Conservation (phyloP, 768 basidiomycete species). For the Phanerochaete sordida region DNA sequence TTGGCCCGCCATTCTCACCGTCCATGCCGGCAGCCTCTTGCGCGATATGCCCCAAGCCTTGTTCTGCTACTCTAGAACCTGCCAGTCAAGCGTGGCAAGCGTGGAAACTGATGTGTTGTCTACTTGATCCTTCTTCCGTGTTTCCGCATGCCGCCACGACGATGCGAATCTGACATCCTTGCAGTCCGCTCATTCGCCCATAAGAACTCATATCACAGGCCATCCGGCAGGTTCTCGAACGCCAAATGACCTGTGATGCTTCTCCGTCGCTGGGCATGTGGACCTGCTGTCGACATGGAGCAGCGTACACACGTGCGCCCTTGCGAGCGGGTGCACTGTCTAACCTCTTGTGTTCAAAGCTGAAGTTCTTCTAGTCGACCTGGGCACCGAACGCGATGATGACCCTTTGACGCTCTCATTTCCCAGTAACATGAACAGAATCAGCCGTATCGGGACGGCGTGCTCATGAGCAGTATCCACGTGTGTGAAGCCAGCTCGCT, state of each 20-base stretch:
- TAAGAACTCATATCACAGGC: background rate
- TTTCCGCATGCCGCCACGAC: background rate
- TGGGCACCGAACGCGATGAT: too few relatives aligned
- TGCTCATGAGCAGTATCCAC: background rate
- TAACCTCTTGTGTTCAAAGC: background rate
- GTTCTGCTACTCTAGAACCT: too few relatives aligned
- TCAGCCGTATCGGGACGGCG: background rate
- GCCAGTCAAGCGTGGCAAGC: too few relatives aligned
- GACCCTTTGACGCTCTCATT: background rate
- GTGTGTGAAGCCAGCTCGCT: background rate
- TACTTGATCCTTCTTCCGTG: background rate
- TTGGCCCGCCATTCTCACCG: background rate
- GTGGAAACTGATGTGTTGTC: background rate
- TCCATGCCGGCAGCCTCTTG: background rate
- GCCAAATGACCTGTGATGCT: background rate
- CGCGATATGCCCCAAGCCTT: too few relatives aligned
- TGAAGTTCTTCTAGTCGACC: background rate
- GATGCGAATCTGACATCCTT: background rate
- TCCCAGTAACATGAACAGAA: background rate
- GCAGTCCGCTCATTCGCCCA: background rate
- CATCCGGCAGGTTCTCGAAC: background rate
- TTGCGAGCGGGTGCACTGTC: background rate
- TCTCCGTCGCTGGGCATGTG: background rate
- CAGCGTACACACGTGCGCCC: background rate
- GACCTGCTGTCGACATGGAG: background rate